A percentile compares a stretch with the other conserved stretches of the same genome.
These are phyloP conservation scores for Fonsecaea pedrosoi DNA, from an alignment of 2,329 filamentous ascomycete genomes.

Conservation along the genomic window DNA sequence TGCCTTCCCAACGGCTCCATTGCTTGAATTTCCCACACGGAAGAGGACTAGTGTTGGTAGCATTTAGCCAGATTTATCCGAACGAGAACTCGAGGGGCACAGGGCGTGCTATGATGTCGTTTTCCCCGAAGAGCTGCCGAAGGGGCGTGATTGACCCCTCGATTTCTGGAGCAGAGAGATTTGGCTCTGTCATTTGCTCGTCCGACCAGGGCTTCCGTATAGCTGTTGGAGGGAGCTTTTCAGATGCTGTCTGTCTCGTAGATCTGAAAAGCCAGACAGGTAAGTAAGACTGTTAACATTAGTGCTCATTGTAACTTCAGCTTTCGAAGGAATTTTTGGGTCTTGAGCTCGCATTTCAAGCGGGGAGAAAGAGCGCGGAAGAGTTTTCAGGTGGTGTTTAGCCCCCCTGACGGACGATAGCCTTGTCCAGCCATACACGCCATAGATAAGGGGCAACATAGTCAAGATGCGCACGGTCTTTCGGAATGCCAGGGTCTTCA, in stretches of 20 bases:
- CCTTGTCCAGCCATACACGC: not conserved
- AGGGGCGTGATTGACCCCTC: not conserved
- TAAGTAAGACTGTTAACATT: not conserved
- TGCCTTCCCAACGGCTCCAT: slow-evolving; percentile 17
- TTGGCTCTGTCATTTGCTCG: not conserved
- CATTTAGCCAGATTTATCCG: slow-evolving; percentile 37
- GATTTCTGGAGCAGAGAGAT: not conserved
- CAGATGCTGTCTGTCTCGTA: not conserved
- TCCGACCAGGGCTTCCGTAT: not conserved
- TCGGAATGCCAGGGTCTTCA: slow-evolving; percentile 47
- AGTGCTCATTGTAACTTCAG: not conserved
- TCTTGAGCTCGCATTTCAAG: not conserved
- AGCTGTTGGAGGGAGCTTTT: not conserved
- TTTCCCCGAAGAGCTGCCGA: slow-evolving; percentile 16
- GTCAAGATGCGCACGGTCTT: slow-evolving; percentile 12
- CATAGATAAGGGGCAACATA: not conserved
- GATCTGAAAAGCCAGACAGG: not conserved
- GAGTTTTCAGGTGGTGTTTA: not conserved
- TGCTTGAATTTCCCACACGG: not conserved
- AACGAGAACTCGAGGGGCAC: slow-evolving; percentile 8
- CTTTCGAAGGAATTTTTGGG: not conserved
- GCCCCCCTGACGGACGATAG: not conserved
- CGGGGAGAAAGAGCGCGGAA: not conserved
- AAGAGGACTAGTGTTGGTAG: not conserved
- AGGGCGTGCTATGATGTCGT: not conserved